These are phyloP conservation scores for Rhodotorula mucilaginosa DNA, from an alignment of 1,284 basidiomycete genomes.

Conservation along the genomic window DNA sequence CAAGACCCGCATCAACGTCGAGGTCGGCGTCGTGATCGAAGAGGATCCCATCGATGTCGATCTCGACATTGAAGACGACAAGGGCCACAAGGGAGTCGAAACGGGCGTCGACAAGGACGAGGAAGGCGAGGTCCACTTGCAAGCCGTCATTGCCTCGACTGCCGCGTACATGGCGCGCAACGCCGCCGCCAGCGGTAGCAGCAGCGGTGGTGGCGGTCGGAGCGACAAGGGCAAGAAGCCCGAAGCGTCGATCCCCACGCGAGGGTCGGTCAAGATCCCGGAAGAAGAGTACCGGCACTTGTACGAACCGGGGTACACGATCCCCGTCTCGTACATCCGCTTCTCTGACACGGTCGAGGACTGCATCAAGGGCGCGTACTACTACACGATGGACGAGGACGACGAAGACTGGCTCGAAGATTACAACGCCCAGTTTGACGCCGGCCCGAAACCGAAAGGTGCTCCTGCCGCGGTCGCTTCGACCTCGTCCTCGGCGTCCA, in stretches of 20 bases:
- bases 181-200: background rate
- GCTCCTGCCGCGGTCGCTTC: background rate
- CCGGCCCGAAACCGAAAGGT: background rate
- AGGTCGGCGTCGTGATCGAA: slow-evolving; percentile 43
- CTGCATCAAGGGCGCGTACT: slow-evolving; percentile 60
- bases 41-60: slow-evolving; percentile 37
- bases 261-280: slow-evolving; percentile 79
- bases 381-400: slow-evolving; percentile 94
- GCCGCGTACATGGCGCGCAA: slow-evolving; percentile 52
- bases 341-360: slow-evolving; percentile 90
- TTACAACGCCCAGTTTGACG: slow-evolving; percentile 60
- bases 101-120: slow-evolving; percentile 49
- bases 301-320: slow-evolving; percentile 69
- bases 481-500: background rate
- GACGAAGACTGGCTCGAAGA: slow-evolving; percentile 91
- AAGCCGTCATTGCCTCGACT: slow-evolving; percentile 74
- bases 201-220: background rate
- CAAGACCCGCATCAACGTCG: slow-evolving; percentile 46
- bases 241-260: slow-evolving; percentile 74
- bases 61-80: slow-evolving; percentile 36
- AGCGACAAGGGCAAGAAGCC: slow-evolving; percentile 24
- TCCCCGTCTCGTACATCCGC: slow-evolving; percentile 75
- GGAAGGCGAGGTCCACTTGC: slow-evolving; percentile 75
- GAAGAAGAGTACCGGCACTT: slow-evolving; percentile 66
- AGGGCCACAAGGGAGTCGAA: slow-evolving; percentile 41